phyloP scores from a whole-genome alignment of 1,284 basidiomycete species.

The Ceratobasidium sp. region DNA sequence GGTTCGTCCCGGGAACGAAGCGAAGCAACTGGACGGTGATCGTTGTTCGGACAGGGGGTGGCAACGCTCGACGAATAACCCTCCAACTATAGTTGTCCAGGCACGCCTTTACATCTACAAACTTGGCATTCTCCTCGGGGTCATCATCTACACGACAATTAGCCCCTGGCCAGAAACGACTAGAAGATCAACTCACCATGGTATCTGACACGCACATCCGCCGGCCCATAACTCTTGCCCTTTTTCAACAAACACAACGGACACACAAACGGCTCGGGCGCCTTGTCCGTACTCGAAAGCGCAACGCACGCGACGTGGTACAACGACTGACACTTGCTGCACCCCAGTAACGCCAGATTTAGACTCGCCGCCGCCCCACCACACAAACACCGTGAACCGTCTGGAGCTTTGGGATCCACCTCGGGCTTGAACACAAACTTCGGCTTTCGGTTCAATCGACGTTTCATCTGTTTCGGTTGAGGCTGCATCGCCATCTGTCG shows the following conservation, averaged over 20 bases:
- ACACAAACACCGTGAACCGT: constrained; percentile 83
- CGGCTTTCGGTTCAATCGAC: constrained; percentile 65
- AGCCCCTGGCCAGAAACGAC: constrained; percentile 2
- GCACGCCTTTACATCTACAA: constrained; percentile 65
- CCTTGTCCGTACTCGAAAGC: constrained; percentile 58
- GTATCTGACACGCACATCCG: constrained; percentile 42
- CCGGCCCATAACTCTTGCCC: constrained; percentile 47
- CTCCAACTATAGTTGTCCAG: constrained; percentile 78
- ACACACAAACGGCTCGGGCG: constrained; percentile 48
- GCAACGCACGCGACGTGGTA: constrained; percentile 84
- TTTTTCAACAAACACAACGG: constrained; percentile 49
- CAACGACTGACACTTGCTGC: constrained; percentile 71
- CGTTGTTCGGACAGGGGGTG: constrained; percentile 72
- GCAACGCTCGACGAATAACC: constrained; percentile 74
- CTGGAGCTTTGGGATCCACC: constrained; percentile 75
- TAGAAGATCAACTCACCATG: constrained; percentile 40
- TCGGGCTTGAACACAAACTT: constrained; percentile 83
- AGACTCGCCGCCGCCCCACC: constrained; percentile 63
- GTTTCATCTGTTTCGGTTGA: constrained; percentile 63
- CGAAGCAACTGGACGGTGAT: constrained; percentile 79
- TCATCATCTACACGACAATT: constrained; percentile 17
- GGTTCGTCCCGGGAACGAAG: constrained; percentile 64
- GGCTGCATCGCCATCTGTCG: constrained; percentile 48
- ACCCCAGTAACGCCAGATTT: constrained; percentile 71
- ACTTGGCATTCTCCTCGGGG: constrained; percentile 44